Percentiles rank a stretch among this genome's conserved stretches.
These are phyloP conservation scores for Fraxinus pennsylvanica DNA, from an alignment of 257 asterid species.

Conservation along the genomic window DNA sequence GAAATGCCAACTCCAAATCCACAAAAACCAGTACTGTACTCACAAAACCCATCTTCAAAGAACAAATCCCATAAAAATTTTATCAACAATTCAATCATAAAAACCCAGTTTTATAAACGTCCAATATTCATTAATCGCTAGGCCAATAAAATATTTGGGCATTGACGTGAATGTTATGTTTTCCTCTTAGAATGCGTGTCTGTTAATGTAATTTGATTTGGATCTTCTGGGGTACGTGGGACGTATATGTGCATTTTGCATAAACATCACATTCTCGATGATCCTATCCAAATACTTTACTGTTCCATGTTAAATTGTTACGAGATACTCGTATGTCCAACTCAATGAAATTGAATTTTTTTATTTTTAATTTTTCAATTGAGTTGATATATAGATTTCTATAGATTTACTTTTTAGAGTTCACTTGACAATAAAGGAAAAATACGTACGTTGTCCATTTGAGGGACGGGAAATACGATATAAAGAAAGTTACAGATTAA, in stretches of 20 bases:
- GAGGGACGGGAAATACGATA: too few species aligned
- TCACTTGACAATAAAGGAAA: too few species aligned
- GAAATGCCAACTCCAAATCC: conserved; percentile 92
- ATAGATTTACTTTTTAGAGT: too few species aligned
- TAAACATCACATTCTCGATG: too few species aligned
- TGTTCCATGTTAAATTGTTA: too few species aligned
- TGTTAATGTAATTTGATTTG: background rate
- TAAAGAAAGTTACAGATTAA: too few species aligned
- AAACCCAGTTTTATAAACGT: background rate
- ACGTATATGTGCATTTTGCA: background rate
- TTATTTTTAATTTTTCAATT: too few species aligned
- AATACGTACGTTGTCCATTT: too few species aligned
- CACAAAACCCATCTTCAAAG: conserved; percentile 64
- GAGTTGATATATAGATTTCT: too few species aligned
- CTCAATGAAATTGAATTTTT: too few species aligned
- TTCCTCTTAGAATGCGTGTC: background rate
- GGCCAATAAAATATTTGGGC: background rate
- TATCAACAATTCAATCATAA: background rate
- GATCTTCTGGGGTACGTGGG: background rate
- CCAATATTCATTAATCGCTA: background rate
- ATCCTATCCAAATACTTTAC: too few species aligned
- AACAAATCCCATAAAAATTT: background rate
- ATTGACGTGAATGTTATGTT: background rate
- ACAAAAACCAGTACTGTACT: conserved; percentile 67
- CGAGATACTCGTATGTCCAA: too few species aligned